phyloP scores from a whole-genome alignment of 768 basidiomycete species.

The Pisolithus orientalis region DNA sequence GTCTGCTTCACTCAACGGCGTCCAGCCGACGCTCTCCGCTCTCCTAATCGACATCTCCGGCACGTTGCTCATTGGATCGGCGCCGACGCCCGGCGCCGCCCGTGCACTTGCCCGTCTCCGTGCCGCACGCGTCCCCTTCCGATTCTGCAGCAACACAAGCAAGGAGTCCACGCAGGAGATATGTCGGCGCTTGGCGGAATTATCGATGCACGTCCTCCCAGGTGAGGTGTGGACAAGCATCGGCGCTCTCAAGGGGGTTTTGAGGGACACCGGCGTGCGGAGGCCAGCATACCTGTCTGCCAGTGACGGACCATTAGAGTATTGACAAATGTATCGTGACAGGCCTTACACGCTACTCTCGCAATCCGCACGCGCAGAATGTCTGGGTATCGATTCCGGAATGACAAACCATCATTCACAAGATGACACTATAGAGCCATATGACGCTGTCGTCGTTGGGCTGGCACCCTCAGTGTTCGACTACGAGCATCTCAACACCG shows the following conservation, averaged over 20 bases:
- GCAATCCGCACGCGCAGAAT: conserved; percentile 16
- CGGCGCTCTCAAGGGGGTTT: conserved; percentile 44
- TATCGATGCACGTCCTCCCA: conserved; percentile 43
- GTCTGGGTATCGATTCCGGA: conserved; percentile 1
- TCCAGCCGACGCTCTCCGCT: conserved; percentile 32
- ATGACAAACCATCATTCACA: neutral
- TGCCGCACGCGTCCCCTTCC: conserved; percentile 34
- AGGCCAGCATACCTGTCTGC: conserved; percentile 23
- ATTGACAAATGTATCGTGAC: neutral
- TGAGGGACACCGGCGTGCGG: conserved; percentile 36
- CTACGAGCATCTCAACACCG: conserved; percentile 53
- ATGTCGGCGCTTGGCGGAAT: conserved; percentile 33
- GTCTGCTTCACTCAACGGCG: neutral
- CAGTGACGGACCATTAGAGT: neutral
- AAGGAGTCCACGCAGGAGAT: conserved; percentile 51
- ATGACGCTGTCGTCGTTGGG: conserved; percentile 62
- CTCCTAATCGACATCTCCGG: conserved; percentile 66
- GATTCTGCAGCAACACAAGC: conserved; percentile 64
- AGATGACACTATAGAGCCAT: conserved; percentile 17
- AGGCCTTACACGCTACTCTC: conserved; percentile 58
- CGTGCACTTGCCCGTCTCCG: conserved; percentile 24
- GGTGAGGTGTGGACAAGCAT: conserved; percentile 61
- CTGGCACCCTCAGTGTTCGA: conserved; percentile 46
- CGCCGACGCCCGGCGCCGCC: conserved; percentile 42
- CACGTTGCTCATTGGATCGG: conserved; percentile 51